phyloP scores from a whole-genome alignment of 2,329 filamentous ascomycete species.

The Calonectria hongkongensis region DNA sequence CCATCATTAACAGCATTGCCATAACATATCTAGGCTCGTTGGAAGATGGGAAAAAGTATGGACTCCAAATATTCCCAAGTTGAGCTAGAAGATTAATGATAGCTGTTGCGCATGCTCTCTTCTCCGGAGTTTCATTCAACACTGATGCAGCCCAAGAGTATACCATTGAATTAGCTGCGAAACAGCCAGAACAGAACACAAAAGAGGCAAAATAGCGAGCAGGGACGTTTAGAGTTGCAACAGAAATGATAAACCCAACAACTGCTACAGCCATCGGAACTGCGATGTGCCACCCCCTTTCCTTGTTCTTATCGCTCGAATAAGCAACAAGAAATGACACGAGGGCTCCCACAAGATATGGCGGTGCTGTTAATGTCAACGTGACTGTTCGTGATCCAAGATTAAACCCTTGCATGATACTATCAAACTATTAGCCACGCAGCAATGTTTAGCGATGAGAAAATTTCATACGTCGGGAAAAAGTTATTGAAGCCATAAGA shows the following conservation, averaged over 20 bases:
- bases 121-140: slow-evolving; percentile 60
- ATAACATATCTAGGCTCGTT: slow-evolving; percentile 19
- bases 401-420: slow-evolving; percentile 47
- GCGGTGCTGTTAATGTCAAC: slow-evolving; percentile 52
- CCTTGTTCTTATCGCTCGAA: slow-evolving; percentile 47
- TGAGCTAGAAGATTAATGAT: slow-evolving; percentile 46
- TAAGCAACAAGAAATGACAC: slow-evolving; percentile 42
- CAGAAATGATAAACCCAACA: slow-evolving; percentile 49
- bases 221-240: slow-evolving; percentile 45
- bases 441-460: not conserved
- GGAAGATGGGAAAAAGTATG: slow-evolving; percentile 52
- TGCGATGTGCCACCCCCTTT: slow-evolving; percentile 49
- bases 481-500: slow-evolving; percentile 53
- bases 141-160: slow-evolving; percentile 60
- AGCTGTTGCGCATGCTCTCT: slow-evolving; percentile 43
- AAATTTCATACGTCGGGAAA: slow-evolving; percentile 43
- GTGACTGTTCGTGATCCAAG: slow-evolving; percentile 48
- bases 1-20: slow-evolving; percentile 29
- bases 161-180: slow-evolving; percentile 58
- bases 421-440: not conserved
- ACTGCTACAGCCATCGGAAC: slow-evolving; percentile 40
- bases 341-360: slow-evolving; percentile 49
- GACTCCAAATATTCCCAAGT: slow-evolving; percentile 54
- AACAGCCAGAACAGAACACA: slow-evolving; percentile 46
- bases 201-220: slow-evolving; percentile 49